Evolutionary conservation across 2,329 filamentous ascomycete genomes (phyloP), one percentile per base, ranked within the genome.

Genomic region (Aureobasidium sp.): DNA sequence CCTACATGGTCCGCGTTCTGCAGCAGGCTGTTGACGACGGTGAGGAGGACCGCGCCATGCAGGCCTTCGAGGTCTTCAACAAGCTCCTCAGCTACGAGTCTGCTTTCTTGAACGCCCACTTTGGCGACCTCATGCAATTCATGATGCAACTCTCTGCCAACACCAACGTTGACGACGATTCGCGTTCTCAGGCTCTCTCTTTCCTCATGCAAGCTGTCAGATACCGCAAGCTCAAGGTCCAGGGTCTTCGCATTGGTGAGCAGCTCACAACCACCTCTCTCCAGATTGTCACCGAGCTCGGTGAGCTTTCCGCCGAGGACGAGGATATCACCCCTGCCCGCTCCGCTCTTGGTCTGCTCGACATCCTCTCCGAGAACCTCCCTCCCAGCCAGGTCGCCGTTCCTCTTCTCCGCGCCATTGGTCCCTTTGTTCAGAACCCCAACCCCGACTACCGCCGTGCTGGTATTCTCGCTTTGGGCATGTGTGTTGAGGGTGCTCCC

Each of bases 31-130:
- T 97, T 62, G 84, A 91, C 69, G 83, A 83, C 62, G 69, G 72
- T 29, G 89, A 97, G 69, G 92, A 97, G 69, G 92, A 96, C 72
- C 88, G 89, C 73, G 87, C 89, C 68, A 90, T 93, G 80, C 87
- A 93, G 72, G 86, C 91, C 30, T 99, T 97, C 69, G 94, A 97
- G 73, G 91, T 96, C 67, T 96, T 97, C 83, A 94, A 97, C 79
- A 94, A 90, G 55, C 87, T 97, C 69, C 84, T 99, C 59, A 89
- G 89, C 66, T 96, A 91, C 74, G 93, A 97, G 73, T 88, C 90
- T 36, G 84, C 90, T 50, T 83, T 97, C 55, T 80, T 97, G 58
- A 89, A 87, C 66, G 81, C 84, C 61, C 92, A 97, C 78, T 90
- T 99, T 71, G 90, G 88, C 72, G 91, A 97, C 69, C 83, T 99